phyloP scores from a whole-genome alignment of 2,329 filamentous ascomycete genomes.

The Coniella lustricola region DNA sequence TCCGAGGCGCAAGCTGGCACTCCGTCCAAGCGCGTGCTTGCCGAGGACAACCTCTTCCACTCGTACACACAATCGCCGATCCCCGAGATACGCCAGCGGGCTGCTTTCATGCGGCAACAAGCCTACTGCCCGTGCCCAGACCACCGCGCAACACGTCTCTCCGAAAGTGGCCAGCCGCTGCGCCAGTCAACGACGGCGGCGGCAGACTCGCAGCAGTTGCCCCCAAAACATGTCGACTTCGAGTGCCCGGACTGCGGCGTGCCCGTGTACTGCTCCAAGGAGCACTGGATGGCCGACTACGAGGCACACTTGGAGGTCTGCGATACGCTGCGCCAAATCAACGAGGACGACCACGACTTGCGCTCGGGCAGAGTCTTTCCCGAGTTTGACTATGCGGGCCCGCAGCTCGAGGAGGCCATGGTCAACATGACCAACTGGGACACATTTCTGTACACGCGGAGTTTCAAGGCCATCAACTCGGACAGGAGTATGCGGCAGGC shows the following conservation, averaged over 20 bases:
- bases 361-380: slow-evolving; percentile 85
- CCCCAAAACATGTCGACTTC: slow-evolving; percentile 79
- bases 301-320: slow-evolving; percentile 89
- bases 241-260: slow-evolving; percentile 96
- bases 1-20: not conserved
- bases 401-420: slow-evolving; percentile 84
- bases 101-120: slow-evolving; percentile 86
- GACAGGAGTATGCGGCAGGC: slow-evolving; percentile 89
- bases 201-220: too few relatives aligned
- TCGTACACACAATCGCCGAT: slow-evolving; percentile 84
- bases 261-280: slow-evolving; percentile 86
- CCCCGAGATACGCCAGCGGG: slow-evolving; percentile 77
- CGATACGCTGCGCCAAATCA: slow-evolving; percentile 84
- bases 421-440: slow-evolving; percentile 99
- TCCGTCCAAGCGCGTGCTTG: slow-evolving; percentile 36
- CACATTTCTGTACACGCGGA: slow-evolving; percentile 86
- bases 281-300: slow-evolving; percentile 95
- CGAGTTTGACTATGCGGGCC: slow-evolving; percentile 85
- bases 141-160: slow-evolving; percentile 67
- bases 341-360: slow-evolving; percentile 96
- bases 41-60: slow-evolving; percentile 83
- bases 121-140: slow-evolving; percentile 88
- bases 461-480: slow-evolving; percentile 85
- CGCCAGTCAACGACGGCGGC: slow-evolving; percentile 43
- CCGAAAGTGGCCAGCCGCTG: slow-evolving; percentile 57